Evolutionary conservation across 140 eudicot genomes (phyloP), one percentile per base, ranked within the genome.

Genomic region (Ambrosia hybrid): DNA sequence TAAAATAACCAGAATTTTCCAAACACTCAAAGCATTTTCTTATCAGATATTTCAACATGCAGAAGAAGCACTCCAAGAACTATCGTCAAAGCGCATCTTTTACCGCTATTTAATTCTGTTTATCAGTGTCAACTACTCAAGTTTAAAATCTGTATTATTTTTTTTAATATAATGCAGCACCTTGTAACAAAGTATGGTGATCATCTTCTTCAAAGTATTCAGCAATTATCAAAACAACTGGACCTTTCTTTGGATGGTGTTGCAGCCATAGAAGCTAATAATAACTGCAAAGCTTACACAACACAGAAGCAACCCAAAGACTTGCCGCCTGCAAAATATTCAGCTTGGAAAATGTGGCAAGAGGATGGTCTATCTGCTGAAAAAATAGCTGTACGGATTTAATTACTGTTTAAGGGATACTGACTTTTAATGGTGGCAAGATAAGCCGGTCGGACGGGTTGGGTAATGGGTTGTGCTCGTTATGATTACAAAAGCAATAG

Each of bases 291-390:
- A 71, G 14, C 81, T 52, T 57, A 51, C 57, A 66, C 84, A 34
- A 55, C 66, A 69, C 73, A 86, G 53, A 85, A 74, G 39, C 68
- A 49, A 8, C 80, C 77, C 2, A 82, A 81, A 69, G 83, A 83
- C 30, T 77, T 92, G 49, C 68, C 76, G 1, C 92, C 96, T 49
- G 92, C 96, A 43, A 92, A 89, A 81, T 82, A 85, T 56, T 86
- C 81, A 65, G 98, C 96, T 55, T 92, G 96, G 96, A 87, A 83
- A 73, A 87, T 89, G 98, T 92, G 95, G 92, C 89, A 89, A 74
- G 92, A 87, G 68, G 87, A 85, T 48, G 92, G 95, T 76, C 83
- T 79, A 53, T 72, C 98, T 3, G 58, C 81, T 73, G 83, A 92
- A 77, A 43, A 82, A 65, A 87, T 92, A 71, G 96, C 96, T 78